phyloP scores from a whole-genome alignment of 768 basidiomycete species.

The Termitomyces sp. region DNA sequence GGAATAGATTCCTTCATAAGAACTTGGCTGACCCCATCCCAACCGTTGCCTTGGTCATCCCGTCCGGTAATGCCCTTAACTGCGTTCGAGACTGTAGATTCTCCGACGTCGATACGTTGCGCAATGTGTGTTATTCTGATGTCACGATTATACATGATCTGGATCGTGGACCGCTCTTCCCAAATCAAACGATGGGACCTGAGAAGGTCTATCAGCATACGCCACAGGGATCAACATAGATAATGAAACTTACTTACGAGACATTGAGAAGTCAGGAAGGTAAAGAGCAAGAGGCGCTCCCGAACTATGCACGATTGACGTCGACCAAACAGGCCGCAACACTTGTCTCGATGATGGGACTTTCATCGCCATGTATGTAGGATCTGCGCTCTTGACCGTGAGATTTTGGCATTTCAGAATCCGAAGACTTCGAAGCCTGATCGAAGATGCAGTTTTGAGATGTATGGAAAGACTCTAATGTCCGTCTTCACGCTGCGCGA shows the following conservation, averaged over 20 bases:
- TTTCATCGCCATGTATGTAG: neutral
- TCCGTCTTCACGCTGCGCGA: neutral
- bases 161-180: neutral
- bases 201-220: neutral
- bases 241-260: neutral
- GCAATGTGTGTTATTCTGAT: neutral
- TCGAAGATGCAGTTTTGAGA: neutral
- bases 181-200: neutral
- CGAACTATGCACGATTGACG: neutral
- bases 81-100: neutral
- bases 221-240: neutral
- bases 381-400: neutral
- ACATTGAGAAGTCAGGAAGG: neutral
- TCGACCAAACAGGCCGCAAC: constrained; percentile 1
- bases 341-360: neutral
- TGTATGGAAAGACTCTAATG: neutral
- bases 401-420: too few relatives aligned
- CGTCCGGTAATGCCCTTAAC: neutral
- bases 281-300: neutral
- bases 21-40: neutral
- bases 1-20: neutral
- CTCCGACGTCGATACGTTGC: neutral
- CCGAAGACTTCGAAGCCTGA: neutral
- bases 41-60: neutral
- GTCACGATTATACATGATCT: neutral